Conservation (phyloP, 2,329 filamentous ascomycete genomes). For the Ophiostoma ips region DNA sequence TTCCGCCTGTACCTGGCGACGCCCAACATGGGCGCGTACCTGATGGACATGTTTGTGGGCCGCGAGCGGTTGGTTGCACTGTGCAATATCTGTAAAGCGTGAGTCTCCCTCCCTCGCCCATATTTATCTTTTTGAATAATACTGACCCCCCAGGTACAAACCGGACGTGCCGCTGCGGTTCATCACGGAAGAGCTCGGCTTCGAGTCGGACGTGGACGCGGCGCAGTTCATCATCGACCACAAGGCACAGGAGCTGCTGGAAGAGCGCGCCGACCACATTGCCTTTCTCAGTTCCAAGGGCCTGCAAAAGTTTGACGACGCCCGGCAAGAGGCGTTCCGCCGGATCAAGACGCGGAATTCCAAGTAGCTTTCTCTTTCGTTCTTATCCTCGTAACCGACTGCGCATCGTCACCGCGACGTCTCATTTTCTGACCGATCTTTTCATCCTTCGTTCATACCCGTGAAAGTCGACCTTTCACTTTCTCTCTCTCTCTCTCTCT, state of each 20-base stretch:
- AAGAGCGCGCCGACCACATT: conserved; percentile 62
- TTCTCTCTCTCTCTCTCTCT: no score
- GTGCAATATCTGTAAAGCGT: conserved; percentile 91
- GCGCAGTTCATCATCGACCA: conserved; percentile 81
- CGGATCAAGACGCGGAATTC: conserved; percentile 86
- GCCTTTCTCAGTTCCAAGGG: conserved; percentile 64
- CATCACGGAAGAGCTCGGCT: conserved; percentile 89
- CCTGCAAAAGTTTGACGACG: conserved; percentile 55
- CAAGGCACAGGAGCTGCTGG: conserved; percentile 59
- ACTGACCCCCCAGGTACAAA: conserved; percentile 57
- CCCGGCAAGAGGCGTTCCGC: conserved; percentile 61
- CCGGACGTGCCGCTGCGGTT: conserved; percentile 79
- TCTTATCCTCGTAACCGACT: neutral
- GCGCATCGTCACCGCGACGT: no score
- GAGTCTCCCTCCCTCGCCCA: conserved; percentile 28
- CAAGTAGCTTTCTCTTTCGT: conserved; percentile 46
- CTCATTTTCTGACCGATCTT: no score
- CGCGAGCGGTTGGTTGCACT: conserved; percentile 84
- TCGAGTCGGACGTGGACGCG: conserved; percentile 83
- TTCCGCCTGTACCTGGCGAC: conserved; percentile 92
- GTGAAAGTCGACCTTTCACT: no score
- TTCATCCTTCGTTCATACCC: no score
- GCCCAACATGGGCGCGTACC: conserved; percentile 91
- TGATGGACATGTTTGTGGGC: conserved; percentile 98
- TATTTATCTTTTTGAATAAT: neutral